phyloP scores from a whole-genome alignment of 1,284 basidiomycete genomes.

The Ceratobasidium sp. region DNA sequence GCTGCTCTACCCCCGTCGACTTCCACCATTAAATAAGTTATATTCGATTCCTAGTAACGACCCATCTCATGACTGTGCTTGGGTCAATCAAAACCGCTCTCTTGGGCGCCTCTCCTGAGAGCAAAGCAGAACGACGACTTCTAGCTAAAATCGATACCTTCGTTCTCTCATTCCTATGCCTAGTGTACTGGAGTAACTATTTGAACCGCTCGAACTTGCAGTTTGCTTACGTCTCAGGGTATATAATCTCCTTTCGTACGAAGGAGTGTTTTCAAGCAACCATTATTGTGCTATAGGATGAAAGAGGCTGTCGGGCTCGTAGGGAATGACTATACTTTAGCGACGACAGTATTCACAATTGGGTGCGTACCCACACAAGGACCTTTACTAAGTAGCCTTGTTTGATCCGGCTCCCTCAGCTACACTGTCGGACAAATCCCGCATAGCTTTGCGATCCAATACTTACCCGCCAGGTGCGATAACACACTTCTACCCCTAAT shows the following conservation, averaged over 20 bases:
- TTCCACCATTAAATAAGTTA: neutral
- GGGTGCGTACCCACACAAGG: slow-evolving; percentile 12
- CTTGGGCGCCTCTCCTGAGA: slow-evolving; percentile 29
- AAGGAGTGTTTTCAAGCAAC: neutral
- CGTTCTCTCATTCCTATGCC: slow-evolving; percentile 33
- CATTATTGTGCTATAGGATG: neutral
- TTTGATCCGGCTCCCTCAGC: neutral
- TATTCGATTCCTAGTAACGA: neutral
- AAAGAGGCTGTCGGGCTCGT: slow-evolving; percentile 32
- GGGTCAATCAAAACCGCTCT: neutral
- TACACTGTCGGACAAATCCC: slow-evolving; percentile 39
- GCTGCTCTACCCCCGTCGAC: neutral
- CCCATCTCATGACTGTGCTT: slow-evolving; percentile 9
- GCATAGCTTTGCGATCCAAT: slow-evolving; percentile 42
- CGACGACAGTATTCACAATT: slow-evolving; percentile 26
- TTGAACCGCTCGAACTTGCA: slow-evolving; percentile 40
- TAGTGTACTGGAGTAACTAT: slow-evolving; percentile 40
- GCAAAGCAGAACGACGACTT: slow-evolving; percentile 24
- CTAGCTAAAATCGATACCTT: slow-evolving; percentile 40
- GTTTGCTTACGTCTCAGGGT: slow-evolving; percentile 44
- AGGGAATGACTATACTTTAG: slow-evolving; percentile 40
- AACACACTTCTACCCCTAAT: neutral
- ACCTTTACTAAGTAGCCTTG: no score
- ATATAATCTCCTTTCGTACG: neutral
- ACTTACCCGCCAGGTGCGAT: slow-evolving; percentile 28